Conservation (phyloP, 2,329 filamentous ascomycete genomes). For the Colletotrichum scovillei region DNA sequence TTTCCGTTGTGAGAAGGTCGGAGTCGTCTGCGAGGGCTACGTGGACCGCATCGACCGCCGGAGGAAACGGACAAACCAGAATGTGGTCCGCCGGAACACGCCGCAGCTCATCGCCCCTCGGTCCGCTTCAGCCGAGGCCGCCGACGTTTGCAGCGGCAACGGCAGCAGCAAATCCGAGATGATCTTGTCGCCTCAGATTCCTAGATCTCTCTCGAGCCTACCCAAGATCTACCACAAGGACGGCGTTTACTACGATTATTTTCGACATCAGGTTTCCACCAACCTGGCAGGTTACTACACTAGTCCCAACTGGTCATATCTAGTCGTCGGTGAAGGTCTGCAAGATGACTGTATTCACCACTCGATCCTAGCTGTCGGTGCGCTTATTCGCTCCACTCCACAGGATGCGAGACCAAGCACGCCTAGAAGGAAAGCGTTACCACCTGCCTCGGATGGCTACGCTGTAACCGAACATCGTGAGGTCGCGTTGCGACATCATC, state of each 20-base stretch:
- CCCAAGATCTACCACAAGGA: conserved; percentile 14
- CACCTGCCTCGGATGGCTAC: not conserved
- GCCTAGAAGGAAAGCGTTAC: not conserved
- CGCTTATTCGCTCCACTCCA: conserved; percentile 7
- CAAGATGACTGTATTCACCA: conserved; percentile 28
- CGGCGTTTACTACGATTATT: conserved; percentile 25
- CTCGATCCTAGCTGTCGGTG: conserved; percentile 22
- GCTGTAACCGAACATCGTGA: conserved; percentile 11
- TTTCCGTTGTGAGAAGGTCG: conserved; percentile 26
- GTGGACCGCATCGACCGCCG: conserved; percentile 3
- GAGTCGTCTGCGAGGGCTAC: conserved; percentile 32
- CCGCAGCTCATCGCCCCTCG: conserved; percentile 11
- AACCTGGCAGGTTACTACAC: conserved; percentile 21
- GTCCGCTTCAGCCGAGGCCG: not conserved
- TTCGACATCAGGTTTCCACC: conserved; percentile 18
- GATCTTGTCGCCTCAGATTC: not conserved
- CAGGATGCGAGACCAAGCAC: not conserved
- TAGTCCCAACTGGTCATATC: conserved; percentile 19
- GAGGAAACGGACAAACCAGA: not conserved
- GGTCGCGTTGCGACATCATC: conserved; percentile 20
- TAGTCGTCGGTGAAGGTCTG: conserved; percentile 19
- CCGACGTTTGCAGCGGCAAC: not conserved
- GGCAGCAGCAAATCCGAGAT: not conserved
- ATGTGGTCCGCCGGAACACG: not conserved
- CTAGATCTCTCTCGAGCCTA: not conserved